Base-by-base conservation (phyloP, 352 stramenopile species). In the Globisporangium barbulae region DNA sequence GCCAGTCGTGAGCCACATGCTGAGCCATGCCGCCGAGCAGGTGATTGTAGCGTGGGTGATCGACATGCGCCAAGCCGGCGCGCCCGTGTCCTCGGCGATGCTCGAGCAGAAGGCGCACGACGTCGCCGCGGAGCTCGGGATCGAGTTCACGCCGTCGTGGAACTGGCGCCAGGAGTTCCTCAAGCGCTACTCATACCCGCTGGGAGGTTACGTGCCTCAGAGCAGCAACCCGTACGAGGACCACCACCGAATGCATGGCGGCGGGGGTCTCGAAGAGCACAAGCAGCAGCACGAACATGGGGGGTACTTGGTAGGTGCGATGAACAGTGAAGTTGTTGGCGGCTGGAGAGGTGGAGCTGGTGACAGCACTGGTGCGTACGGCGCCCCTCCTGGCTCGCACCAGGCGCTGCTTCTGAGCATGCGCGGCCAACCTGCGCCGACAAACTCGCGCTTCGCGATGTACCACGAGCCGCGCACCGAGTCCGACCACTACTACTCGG, bases 151-250 rank as follows among this genome's bases (percentile, higher is more conserved):
- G 21, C 53, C 61, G 15, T 61, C 61, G 30, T 67, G 61, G 61
- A 44, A 67, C 44, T 67, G 61, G 61, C 61, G 61, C 22, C 52
- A 62, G 30, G 61, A 61, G 28, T 67, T 67, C 33, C 22, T 67
- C n/a, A 67, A 67, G 53, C 61, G 61, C 53, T 67, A 57, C 61
- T 45, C 53, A 21, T 67, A 67, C 33, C 44, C 61, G n/a, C 53
- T 67, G 13, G 53, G 53, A 9, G 61, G 61, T 10, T 56, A 54
- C 33, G 33, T 57, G 5, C 37, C 44, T 2, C 61, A 33, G 47
- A 52, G 35, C 28, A 53, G 53, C 28, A 53, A 59, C 48, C 39
- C 30, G 52, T 60, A 50, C 49, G 48, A 65, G 12, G 30, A 28
- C 21, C 59, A 56, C 22, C 59, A 47, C 31, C 31, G 50, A 9